Percentiles rank a stretch among this genome's conserved stretches.
These are phyloP conservation scores for Arthroderma sp. DNA, from an alignment of 2,329 filamentous ascomycete species.

Conservation along the genomic window DNA sequence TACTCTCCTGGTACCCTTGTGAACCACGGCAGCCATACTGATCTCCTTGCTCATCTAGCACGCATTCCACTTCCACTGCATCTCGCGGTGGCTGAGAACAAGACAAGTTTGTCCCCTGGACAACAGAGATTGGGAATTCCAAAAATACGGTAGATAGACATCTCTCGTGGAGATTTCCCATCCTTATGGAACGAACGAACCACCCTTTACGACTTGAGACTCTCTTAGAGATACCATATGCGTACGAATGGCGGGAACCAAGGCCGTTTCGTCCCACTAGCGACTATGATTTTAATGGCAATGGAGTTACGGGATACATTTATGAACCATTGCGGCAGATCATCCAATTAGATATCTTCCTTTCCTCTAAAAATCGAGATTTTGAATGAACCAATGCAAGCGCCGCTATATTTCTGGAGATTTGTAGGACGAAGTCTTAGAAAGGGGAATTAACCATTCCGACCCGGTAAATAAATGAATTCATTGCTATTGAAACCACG, in stretches of 20 bases:
- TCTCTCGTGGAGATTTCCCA: not conserved
- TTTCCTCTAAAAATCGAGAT: too few species aligned
- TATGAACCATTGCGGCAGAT: too few species aligned
- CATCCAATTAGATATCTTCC: too few species aligned
- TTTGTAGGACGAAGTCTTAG: too few species aligned
- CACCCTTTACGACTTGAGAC: not conserved
- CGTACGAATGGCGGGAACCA: not conserved
- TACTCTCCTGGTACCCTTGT: slow-evolving; percentile 1
- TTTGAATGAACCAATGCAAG: too few species aligned
- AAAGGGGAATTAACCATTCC: too few species aligned
- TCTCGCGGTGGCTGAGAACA: slow-evolving; percentile 98
- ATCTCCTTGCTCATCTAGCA: slow-evolving; percentile 46
- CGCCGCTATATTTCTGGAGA: too few species aligned
- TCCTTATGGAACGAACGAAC: not conserved
- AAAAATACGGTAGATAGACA: slow-evolving; percentile 74
- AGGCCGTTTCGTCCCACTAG: too few species aligned
- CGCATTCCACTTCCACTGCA: slow-evolving; percentile 99
- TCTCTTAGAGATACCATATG: not conserved
- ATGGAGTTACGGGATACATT: not conserved
- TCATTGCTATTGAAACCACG: too few species aligned
- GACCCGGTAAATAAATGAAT: too few species aligned
- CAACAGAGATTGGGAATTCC: slow-evolving; percentile 98
- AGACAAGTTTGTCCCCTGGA: slow-evolving; percentile 94
- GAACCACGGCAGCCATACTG: slow-evolving; percentile 1
- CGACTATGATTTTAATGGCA: not conserved